These are phyloP conservation scores for Barbarea vulgaris DNA, from an alignment of 345 rosid species.

Conservation along the genomic window DNA sequence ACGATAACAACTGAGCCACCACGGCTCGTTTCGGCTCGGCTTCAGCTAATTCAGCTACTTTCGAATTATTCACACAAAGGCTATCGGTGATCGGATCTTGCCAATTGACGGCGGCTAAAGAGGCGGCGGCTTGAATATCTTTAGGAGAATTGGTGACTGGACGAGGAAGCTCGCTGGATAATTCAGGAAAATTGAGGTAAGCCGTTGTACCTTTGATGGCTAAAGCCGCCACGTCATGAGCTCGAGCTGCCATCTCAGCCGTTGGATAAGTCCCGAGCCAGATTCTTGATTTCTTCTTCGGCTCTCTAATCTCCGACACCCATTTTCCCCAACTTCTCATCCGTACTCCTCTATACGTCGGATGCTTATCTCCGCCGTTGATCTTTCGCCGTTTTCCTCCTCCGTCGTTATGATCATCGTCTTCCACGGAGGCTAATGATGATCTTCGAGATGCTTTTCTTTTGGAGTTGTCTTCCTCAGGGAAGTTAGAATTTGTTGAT, in stretches of 20 bases:
- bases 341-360: conserved; percentile 67
- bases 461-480: conserved; percentile 18
- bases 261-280: conserved; percentile 82
- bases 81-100: conserved; percentile 6
- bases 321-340: conserved; percentile 93
- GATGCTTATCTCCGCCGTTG: conserved; percentile 45
- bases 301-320: conserved; percentile 85
- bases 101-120: conserved; percentile 50
- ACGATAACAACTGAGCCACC: conserved; percentile 22
- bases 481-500: conserved; percentile 21
- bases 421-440: conserved; percentile 30
- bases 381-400: conserved; percentile 39
- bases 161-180: conserved; percentile 55
- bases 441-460: conserved; percentile 36
- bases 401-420: background rate
- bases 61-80: background rate
- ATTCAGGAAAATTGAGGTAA: conserved; percentile 64
- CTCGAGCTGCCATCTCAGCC: conserved; percentile 88
- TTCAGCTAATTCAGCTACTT: conserved; percentile 33
- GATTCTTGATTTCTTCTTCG: conserved; percentile 76
- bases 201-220: conserved; percentile 73
- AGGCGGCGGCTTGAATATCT: conserved; percentile 62
- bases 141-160: conserved; percentile 55
- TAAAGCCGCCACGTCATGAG: conserved; percentile 76
- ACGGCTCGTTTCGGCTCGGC: conserved; percentile 40